Conservation (phyloP, 2,329 filamentous ascomycete genomes). For the Blastomyces parvus region DNA sequence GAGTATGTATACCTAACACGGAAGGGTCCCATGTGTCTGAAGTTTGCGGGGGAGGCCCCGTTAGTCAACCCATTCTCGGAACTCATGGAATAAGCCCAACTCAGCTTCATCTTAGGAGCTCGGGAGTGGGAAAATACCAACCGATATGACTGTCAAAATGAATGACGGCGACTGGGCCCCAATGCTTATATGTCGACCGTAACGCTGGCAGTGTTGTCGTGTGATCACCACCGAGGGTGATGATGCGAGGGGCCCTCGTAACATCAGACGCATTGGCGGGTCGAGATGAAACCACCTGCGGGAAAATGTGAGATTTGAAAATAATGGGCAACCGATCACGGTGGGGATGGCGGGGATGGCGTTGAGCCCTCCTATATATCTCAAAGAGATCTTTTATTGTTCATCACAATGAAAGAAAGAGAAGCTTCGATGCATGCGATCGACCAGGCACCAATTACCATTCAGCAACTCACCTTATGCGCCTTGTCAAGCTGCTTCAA, state of each 20-base stretch:
- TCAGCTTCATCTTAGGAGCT: neutral
- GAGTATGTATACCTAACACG: constrained; percentile 12
- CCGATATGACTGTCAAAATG: constrained; percentile 67
- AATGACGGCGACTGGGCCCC: constrained; percentile 58
- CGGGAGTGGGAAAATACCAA: constrained; percentile 26
- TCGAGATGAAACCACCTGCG: constrained; percentile 27
- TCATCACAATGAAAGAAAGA: neutral
- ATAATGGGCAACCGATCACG: neutral
- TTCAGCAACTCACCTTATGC: constrained; percentile 53
- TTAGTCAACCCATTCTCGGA: constrained; percentile 44
- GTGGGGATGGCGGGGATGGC: neutral
- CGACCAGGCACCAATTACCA: neutral
- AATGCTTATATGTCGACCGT: constrained; percentile 52
- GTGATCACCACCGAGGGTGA: constrained; percentile 66
- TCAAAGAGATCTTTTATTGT: neutral
- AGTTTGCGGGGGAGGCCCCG: neutral
- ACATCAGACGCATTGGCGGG: constrained; percentile 19
- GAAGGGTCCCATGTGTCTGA: constrained; percentile 70
- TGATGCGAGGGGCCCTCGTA: constrained; percentile 39
- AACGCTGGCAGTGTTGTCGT: constrained; percentile 60
- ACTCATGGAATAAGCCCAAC: constrained; percentile 31
- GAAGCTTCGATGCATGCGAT: neutral
- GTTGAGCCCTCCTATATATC: neutral
- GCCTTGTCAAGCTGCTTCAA: constrained; percentile 75
- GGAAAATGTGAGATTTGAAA: constrained; percentile 18